A percentile compares a stretch with the other conserved stretches of the same genome.
phyloP scores from a whole-genome alignment of 345 rosid genomes.

The Garcia nutans region DNA sequence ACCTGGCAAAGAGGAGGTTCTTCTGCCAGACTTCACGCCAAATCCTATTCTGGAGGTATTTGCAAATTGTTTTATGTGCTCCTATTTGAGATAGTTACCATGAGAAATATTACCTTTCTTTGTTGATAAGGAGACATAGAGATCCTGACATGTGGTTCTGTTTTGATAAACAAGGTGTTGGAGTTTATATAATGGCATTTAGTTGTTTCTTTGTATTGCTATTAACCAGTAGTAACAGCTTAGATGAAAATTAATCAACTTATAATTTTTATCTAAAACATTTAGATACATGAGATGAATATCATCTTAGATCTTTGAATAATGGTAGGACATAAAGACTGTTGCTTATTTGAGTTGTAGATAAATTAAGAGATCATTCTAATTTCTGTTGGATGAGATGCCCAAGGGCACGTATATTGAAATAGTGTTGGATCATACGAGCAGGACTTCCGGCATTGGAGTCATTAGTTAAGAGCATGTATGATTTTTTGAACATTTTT shows the following conservation, averaged over 20 bases:
- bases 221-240: not conserved
- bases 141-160: not conserved
- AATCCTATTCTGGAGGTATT: slow-evolving; percentile 84
- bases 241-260: not conserved
- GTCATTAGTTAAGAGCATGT: not conserved
- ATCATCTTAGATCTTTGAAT: not conserved
- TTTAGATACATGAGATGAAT: not conserved
- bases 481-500: not conserved
- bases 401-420: not conserved
- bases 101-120: not conserved
- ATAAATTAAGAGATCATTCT: not conserved
- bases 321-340: not conserved
- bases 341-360: not conserved
- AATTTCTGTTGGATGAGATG: not conserved
- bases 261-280: not conserved
- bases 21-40: slow-evolving; percentile 78
- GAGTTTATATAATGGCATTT: not conserved
- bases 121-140: not conserved
- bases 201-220: not conserved
- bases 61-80: not conserved
- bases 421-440: not conserved
- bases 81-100: not conserved
- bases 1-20: slow-evolving; percentile 55
- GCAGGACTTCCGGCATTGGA: not conserved
- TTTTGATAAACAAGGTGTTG: no score